Percentiles rank a stretch among this genome's conserved stretches.
phyloP scores from a whole-genome alignment of 768 basidiomycete genomes.

The Pulveroboletus sp. region DNA sequence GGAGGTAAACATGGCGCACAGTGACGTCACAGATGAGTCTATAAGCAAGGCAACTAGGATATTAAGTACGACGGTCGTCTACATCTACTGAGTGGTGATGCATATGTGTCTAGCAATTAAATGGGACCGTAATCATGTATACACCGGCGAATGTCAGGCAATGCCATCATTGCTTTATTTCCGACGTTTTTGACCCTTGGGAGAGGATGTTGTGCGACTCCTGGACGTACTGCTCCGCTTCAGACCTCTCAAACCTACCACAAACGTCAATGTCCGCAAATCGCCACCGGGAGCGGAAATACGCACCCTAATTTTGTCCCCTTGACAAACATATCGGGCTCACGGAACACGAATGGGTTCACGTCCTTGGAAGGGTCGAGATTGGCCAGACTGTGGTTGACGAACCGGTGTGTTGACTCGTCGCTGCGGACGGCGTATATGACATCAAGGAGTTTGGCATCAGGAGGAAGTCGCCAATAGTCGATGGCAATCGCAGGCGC shows the following conservation, averaged over 20 bases:
- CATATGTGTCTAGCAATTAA: slow-evolving; percentile 15
- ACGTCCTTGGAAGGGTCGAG: slow-evolving; percentile 73
- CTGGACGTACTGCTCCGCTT: slow-evolving; percentile 62
- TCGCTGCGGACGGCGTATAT: slow-evolving; percentile 91
- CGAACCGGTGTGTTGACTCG: slow-evolving; percentile 91
- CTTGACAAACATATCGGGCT: slow-evolving; percentile 84
- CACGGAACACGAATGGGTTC: slow-evolving; percentile 86
- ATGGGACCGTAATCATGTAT: slow-evolving; percentile 1
- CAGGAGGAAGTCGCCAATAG: slow-evolving; percentile 79
- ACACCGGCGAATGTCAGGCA: slow-evolving; percentile 2
- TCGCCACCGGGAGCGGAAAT: not conserved
- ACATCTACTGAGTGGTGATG: slow-evolving; percentile 21
- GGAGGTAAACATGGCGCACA: not conserved
- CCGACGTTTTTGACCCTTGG: slow-evolving; percentile 22
- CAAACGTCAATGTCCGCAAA: slow-evolving; percentile 17
- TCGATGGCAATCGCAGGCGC: slow-evolving; percentile 92
- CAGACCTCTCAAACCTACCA: slow-evolving; percentile 61
- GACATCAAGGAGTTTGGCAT: slow-evolving; percentile 83
- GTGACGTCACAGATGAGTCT: slow-evolving; percentile 31
- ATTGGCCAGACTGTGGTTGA: slow-evolving; percentile 94
- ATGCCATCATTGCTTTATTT: slow-evolving; percentile 26
- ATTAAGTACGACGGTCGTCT: not conserved
- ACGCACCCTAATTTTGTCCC: slow-evolving; percentile 73
- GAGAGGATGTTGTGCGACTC: slow-evolving; percentile 58
- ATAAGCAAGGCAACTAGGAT: not conserved